Evolutionary conservation across 2,329 filamentous ascomycete species (phyloP), one percentile per base, ranked within the genome.

Genomic region (Colletotrichum zoysiae): DNA sequence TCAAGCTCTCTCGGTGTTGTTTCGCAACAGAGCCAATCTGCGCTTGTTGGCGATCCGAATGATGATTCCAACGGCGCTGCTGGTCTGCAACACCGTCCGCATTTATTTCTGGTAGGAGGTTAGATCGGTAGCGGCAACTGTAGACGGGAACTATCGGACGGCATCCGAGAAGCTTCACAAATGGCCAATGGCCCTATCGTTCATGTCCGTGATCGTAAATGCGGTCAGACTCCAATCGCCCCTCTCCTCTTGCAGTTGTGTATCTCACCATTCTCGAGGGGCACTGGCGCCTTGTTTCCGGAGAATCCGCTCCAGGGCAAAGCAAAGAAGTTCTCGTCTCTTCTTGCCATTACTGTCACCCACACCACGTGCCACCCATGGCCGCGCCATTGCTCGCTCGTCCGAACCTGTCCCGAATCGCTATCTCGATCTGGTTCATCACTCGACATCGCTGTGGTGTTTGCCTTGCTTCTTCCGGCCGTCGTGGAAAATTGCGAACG

Each of bases 331-430:
- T 23, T 42, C 48, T 26, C n/a, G 14, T 44, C 35, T 38, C 18
- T 23, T 44, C 16, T 55, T 20, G 59, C 42, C 30, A 35, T n/a
- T 14, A 30, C 26, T 33, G 7, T 38, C 18, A 26, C n/a, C 48
- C 65, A 14, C n/a, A 46, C 23, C 3, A 18, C 46, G 46, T 48
- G 46, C 46, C 46, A 48, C n/a, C 14, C 46, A 46, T 23, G n/a
- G 30, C 33, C 51, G 40, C 53, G 14, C 16, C 11, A 18, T 51
- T 38, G 35, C 38, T 56, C 66, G 35, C 38, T 56, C 66, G 18
- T 69, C 66, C 66, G 66, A 65, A 69, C 60, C 51, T 50, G 42
- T 26, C 35, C 55, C 59, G 26, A 30, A 56, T 67, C n/a, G 42
- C 26, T 18, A 18, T 12, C 18, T 35, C 42, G 35, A 11, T 46